These are phyloP conservation scores for Telopea speciosissima DNA, from an alignment of 177 flowering plant genomes.

Conservation along the genomic window DNA sequence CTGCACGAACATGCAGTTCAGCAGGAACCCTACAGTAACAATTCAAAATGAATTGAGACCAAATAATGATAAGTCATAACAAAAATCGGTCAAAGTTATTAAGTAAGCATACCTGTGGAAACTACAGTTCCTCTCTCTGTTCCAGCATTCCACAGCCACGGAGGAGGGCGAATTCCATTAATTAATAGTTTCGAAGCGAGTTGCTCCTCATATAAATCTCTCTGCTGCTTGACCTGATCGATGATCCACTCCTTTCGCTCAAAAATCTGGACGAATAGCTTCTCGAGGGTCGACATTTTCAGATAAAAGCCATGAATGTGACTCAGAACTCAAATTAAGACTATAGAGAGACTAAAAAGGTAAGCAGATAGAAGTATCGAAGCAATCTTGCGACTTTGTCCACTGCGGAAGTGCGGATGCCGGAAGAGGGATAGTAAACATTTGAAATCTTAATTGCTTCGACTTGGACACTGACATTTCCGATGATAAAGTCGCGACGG, in stretches of 20 bases:
- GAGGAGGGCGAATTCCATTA: slow-evolving; percentile 45
- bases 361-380: background rate
- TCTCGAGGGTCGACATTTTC: slow-evolving; percentile 60
- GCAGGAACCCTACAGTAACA: background rate
- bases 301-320: background rate
- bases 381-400: background rate
- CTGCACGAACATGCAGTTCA: background rate
- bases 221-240: slow-evolving; percentile 58
- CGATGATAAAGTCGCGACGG: background rate
- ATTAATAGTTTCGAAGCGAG: slow-evolving; percentile 59
- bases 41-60: background rate
- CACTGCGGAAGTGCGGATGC: background rate
- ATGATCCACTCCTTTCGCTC: slow-evolving; percentile 53
- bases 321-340: background rate
- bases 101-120: slow-evolving; percentile 26
- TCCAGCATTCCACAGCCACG: background rate
- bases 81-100: background rate
- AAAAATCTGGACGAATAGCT: slow-evolving; percentile 65
- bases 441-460: background rate
- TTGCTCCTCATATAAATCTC: slow-evolving; percentile 43
- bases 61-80: background rate
- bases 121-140: slow-evolving; percentile 19
- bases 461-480: background rate
- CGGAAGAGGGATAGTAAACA: background rate
- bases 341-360: background rate